These are phyloP conservation scores for Trichoderma oligosporum DNA, from an alignment of 2,329 filamentous ascomycete species.

Conservation along the genomic window DNA sequence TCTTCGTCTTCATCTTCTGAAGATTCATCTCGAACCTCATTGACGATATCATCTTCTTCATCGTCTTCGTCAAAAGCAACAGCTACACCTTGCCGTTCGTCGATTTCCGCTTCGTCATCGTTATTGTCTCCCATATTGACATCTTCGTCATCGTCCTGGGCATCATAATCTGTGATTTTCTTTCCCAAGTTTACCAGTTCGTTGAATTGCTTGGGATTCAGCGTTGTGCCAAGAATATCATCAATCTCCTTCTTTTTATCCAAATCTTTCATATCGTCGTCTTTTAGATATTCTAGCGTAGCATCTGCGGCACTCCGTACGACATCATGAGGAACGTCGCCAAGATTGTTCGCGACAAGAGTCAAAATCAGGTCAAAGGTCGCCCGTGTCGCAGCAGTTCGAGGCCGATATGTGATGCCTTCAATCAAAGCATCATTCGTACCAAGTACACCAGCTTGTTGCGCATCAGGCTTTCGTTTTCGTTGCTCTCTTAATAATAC, in stretches of 20 bases:
- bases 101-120: constrained; percentile 70
- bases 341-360: constrained; percentile 80
- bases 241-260: constrained; percentile 98
- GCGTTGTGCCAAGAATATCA: constrained; percentile 78
- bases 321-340: constrained; percentile 88
- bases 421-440: constrained; percentile 84
- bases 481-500: constrained; percentile 78
- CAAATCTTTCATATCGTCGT: constrained; percentile 92
- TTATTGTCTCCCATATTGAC: constrained; percentile 66
- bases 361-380: constrained; percentile 94
- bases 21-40: constrained; percentile 84
- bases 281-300: constrained; percentile 85
- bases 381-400: constrained; percentile 84
- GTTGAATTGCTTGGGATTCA: constrained; percentile 90
- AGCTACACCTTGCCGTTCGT: constrained; percentile 92
- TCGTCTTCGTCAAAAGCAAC: constrained; percentile 96
- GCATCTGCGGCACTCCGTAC: constrained; percentile 92
- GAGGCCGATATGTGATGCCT: constrained; percentile 84
- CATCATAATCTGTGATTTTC: constrained; percentile 98
- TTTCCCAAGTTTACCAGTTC: constrained; percentile 94
- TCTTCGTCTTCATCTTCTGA: constrained; percentile 74
- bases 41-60: constrained; percentile 69
- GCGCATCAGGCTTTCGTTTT: constrained; percentile 73
- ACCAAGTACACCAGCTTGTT: constrained; percentile 74
- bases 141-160: constrained; percentile 90